Base-by-base conservation (phyloP, 768 basidiomycete genomes). In the Butyriboletus loyo region DNA sequence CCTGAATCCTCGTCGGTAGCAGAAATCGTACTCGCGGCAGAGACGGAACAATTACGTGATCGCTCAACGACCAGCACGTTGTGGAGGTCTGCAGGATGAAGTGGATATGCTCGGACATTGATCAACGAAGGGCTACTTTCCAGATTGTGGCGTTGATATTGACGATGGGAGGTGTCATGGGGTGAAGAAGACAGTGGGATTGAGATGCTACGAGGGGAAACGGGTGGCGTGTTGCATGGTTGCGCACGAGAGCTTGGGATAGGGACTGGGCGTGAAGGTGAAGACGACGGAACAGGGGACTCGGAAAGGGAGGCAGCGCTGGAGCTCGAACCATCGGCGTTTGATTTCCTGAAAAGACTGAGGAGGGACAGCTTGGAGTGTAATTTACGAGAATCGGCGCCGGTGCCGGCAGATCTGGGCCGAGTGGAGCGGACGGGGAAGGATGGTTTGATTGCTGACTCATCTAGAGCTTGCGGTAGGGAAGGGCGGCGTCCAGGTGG, bases 361-460 rank as follows among this genome's bases (percentile, higher is more conserved):
- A 89, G 73, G 48, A 91, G 72, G 22, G 88, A 89, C 51, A 88
- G 79, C 67, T 91, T 91, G 68, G 84, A 83, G 25, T 79, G 78
- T 5, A 87, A 68, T 59, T 75, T 84, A 49, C 71, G 71, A 32
- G 78, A 70, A 24, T 87, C 85, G 49, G 83, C 79, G 49, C 77
- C 86, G 28, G 77, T 85, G 6, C 88, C 87, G 34, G 87, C 86
- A 35, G 88, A 90, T 54, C 84, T 77, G 17, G 90, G 89, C 49
- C 89, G 76, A 36, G 75, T 77, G 36, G 67, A 71, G 44, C 75
- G 74, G 55, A 50, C 40, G 21, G 62, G 25, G 45, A 65, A 66
- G 44, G 61, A 54, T 19, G 57, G 73, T 60, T 17, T 73, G 65
- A 50, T 68, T 22, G 70, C 66, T 46, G 71, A 59, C 47, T 72